A percentile compares a stretch with the other conserved stretches of the same genome.
These are phyloP conservation scores for Teratosphaeria destructans DNA, from an alignment of 2,329 filamentous ascomycete species.

Conservation along the genomic window DNA sequence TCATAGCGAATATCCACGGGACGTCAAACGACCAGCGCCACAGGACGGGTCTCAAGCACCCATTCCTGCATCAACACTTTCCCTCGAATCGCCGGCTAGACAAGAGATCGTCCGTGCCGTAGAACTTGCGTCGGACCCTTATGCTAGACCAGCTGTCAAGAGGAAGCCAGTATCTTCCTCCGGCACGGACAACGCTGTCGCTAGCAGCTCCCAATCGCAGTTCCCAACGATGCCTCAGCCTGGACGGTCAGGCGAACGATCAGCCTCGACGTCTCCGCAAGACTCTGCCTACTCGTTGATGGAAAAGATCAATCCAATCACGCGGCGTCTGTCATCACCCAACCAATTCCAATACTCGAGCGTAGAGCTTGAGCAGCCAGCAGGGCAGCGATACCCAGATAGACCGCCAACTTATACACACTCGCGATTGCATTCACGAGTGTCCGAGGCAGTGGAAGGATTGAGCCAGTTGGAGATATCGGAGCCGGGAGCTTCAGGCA, in stretches of 20 bases:
- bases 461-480: background rate
- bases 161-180: background rate
- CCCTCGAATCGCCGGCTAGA: background rate
- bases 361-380: constrained; percentile 4
- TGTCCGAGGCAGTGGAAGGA: background rate
- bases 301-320: constrained; percentile 6
- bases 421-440: background rate
- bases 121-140: background rate
- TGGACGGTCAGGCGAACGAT: background rate
- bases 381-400: constrained; percentile 1
- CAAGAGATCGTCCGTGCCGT: background rate
- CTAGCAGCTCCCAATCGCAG: background rate
- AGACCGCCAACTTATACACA: constrained; percentile 2
- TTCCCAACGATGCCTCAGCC: background rate
- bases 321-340: constrained; percentile 3
- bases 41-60: background rate
- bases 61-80: background rate
- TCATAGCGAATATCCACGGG: background rate
- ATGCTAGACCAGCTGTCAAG: background rate
- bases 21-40: background rate
- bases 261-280: background rate
- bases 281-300: background rate
- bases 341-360: constrained; percentile 2
- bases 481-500: background rate
- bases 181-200: background rate